Evolutionary conservation across 768 basidiomycete species (phyloP).

Genomic region (Agrocybe pediades): DNA sequence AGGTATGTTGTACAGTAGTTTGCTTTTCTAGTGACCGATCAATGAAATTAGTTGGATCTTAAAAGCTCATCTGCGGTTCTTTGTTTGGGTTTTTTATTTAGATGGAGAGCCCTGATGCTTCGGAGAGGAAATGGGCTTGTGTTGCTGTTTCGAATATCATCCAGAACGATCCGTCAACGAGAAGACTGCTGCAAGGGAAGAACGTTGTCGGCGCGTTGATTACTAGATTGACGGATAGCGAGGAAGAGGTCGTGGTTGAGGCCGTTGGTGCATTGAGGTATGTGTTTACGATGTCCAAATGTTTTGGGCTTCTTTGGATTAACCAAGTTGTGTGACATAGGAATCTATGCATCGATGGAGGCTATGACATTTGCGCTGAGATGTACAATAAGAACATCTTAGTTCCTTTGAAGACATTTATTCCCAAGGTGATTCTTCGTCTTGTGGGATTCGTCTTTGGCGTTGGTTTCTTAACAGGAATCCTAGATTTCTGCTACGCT

Average conservation of each 20-base stretch:
- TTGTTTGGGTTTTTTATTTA: slow-evolving; percentile 26
- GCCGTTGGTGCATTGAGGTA: slow-evolving; percentile 88
- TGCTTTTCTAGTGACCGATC: neutral
- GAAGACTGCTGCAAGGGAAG: slow-evolving; percentile 86
- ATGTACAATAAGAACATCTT: slow-evolving; percentile 97
- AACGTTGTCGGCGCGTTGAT: slow-evolving; percentile 88
- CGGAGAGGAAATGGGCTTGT: slow-evolving; percentile 94
- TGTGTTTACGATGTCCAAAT: slow-evolving; percentile 20
- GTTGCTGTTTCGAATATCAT: slow-evolving; percentile 95
- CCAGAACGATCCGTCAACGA: slow-evolving; percentile 91
- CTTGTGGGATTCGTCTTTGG: neutral
- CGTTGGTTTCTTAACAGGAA: neutral
- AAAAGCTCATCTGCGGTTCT: no score
- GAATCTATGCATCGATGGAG: slow-evolving; percentile 93
- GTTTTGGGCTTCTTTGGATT: neutral
- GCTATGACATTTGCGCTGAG: slow-evolving; percentile 92
- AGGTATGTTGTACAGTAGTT: slow-evolving; percentile 62
- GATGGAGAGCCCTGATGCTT: slow-evolving; percentile 76
- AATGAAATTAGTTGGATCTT: slow-evolving; percentile 6
- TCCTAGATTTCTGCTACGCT: slow-evolving; percentile 73
- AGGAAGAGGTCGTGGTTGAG: slow-evolving; percentile 90
- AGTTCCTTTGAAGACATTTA: slow-evolving; percentile 69
- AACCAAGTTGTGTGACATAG: slow-evolving; percentile 44
- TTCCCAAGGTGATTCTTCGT: slow-evolving; percentile 64
- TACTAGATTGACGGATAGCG: slow-evolving; percentile 82